Evolutionary conservation across 495 filamentous ascomycete genomes (phyloP), one percentile per base, ranked within the genome.

Genomic region (Geopyxis carbonaria): DNA sequence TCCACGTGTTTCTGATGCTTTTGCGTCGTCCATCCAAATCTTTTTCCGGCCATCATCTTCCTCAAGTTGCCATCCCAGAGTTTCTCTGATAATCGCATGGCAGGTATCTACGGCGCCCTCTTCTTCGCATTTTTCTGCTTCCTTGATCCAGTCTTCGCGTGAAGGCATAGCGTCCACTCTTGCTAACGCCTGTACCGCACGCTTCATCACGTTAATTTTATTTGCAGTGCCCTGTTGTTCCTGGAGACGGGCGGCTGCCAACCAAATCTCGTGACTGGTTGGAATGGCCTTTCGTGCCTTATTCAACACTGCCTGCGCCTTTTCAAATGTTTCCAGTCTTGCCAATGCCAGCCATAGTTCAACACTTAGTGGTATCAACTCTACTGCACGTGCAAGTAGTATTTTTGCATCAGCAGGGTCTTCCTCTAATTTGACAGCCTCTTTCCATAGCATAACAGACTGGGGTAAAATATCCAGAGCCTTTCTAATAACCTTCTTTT

Each of bases 11-110:
- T 83, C 83, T 50, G 78, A 76, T 10, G 67, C 64, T 48, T 78
- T 78, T 2, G 87, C 85, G 52, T 99, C 89, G 34, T 93, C 81
- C 64, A 86, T 76, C 83, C 84, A 95, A 13, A 83, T 77, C 38
- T 93, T 80, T 53, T 91, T 92, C 2, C 89, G 78, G 49, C 93
- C 85, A 48, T 95, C 89, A 54, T 99, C 91, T 61, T 95, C 89
- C 44, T 94, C 91, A 11, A 99, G 62, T 2, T 80, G 75, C 69
- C 79, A 95, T 23, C 87, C 89, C 5, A 99, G 72, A 0, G 91
- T 99, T 50, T 93, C 85, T 24, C 75, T 70, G 47, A 99, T 79
- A 53, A 95, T 94, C 22, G 76, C 75, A 40, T 70, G 72, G 50
- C 83, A 92, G 0, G 91, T 93, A 31, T 86, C 65, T 4, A 84